These are phyloP conservation scores for Picea abies DNA, from an alignment of 83 land plant species.

Conservation along the genomic window DNA sequence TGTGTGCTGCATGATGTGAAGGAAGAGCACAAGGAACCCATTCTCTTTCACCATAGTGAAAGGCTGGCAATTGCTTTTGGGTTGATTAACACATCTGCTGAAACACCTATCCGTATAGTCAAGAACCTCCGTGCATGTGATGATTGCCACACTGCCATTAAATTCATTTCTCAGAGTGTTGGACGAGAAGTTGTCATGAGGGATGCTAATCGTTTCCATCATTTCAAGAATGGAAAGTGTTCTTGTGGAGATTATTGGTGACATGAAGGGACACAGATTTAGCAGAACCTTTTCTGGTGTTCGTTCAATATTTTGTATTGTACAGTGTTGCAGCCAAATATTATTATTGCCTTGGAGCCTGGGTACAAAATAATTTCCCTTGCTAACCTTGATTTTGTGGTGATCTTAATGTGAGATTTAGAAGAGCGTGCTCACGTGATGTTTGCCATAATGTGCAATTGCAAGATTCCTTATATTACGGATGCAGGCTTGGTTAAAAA, in stretches of 20 bases:
- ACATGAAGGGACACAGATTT: too few relatives aligned
- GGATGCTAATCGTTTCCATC: conserved; percentile 60
- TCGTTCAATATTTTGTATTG: too few relatives aligned
- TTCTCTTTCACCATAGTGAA: conserved; percentile 1
- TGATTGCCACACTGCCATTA: conserved; percentile 56
- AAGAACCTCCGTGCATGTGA: conserved; percentile 58
- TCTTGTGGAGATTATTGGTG: conserved; percentile 68
- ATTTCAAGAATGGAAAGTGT: conserved; percentile 42
- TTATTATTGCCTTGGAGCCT: too few relatives aligned
- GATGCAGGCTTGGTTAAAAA: too few relatives aligned
- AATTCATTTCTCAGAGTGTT: conserved; percentile 50
- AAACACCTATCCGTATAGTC: conserved; percentile 46
- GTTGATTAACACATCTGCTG: not conserved
- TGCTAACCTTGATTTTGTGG: too few relatives aligned
- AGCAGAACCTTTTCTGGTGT: too few relatives aligned
- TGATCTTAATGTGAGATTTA: too few relatives aligned
- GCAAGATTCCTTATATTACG: too few relatives aligned
- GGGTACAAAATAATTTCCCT: too few relatives aligned
- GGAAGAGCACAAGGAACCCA: not conserved
- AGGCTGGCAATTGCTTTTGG: not conserved
- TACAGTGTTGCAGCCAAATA: too few relatives aligned
- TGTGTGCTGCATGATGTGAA: conserved; percentile 5
- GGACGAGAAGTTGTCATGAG: conserved; percentile 57
- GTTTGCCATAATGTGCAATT: too few relatives aligned
- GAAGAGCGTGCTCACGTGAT: too few relatives aligned